Percentiles rank a stretch among this genome's conserved stretches.
phyloP scores from a whole-genome alignment of 2,329 filamentous ascomycete species.

The Penicillium sp. region DNA sequence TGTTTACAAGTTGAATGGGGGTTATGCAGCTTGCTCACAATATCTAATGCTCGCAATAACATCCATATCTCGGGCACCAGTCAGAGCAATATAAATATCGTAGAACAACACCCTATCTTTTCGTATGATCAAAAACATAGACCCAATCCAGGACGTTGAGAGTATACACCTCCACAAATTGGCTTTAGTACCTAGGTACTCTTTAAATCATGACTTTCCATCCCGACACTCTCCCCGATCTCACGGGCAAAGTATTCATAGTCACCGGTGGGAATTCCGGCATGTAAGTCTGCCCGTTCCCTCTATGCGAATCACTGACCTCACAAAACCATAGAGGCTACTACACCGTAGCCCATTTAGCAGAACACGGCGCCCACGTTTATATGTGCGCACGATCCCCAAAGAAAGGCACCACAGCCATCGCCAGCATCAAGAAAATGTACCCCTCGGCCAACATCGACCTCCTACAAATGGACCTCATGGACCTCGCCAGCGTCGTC shows the following conservation, averaged over 20 bases:
- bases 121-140: neutral
- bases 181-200: neutral
- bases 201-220: slow-evolving; percentile 34
- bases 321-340: slow-evolving; percentile 21
- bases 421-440: slow-evolving; percentile 25
- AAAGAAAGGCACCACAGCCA: slow-evolving; percentile 25
- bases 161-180: neutral
- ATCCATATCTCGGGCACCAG: too few relatives aligned
- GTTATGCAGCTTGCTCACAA: slow-evolving; percentile 23
- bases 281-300: slow-evolving; percentile 32
- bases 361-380: slow-evolving; percentile 37
- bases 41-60: neutral
- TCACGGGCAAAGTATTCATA: slow-evolving; percentile 42
- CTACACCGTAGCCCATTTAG: slow-evolving; percentile 35
- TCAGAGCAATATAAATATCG: slow-evolving; percentile 1
- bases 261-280: slow-evolving; percentile 47
- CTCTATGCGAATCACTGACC: slow-evolving; percentile 5
- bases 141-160: neutral
- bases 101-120: neutral
- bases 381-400: slow-evolving; percentile 34
- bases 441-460: slow-evolving; percentile 39
- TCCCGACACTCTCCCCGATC: slow-evolving; percentile 41
- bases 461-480: slow-evolving; percentile 48
- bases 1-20: slow-evolving; percentile 12
- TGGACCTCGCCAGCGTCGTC: slow-evolving; percentile 17